Base-by-base conservation (phyloP, 257 asterid genomes). In the Gentiana straminea region DNA sequence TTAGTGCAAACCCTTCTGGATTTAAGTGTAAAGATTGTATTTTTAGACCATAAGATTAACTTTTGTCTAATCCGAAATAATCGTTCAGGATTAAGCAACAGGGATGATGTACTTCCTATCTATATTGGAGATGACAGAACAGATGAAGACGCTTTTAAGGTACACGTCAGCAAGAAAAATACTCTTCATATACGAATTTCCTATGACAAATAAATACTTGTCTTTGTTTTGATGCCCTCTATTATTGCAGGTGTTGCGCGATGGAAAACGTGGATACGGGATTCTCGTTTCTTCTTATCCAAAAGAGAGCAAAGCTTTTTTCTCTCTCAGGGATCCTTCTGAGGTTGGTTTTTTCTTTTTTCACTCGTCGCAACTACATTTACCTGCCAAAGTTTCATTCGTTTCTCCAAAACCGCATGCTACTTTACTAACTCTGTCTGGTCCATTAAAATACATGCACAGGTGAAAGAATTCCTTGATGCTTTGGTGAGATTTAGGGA, bases 111-210 rank as follows among this genome's bases (percentile, higher is more conserved):
- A 67, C 92, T 91, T 67, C 87, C 98, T 0, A 84, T 86, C 50
- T 91, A 77, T 59, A 77, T 91, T 43, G 98, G 98, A 46, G 98
- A 90, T 61, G 98, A 90, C 63, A 73, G 78, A 49, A 84, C 94
- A 13, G 98, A 91, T 55, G 98, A 91, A 72, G 98, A 91, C 69
- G 96, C 96, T 49, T 91, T 91, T 74, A 79, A 81, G 98, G 98
- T 86, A 61, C 35, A 9, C 3, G 13, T 12, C 2, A n/a, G 2
- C 44, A 5, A 8, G 7, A 51, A 3, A 33, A 7, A 66, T 33
- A 33, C 53, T 43, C 35, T 24, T 3, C n/a, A 39, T 39, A 2
- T 39, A 39, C 2, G 2, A 5, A 35, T 3, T n/a, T 12, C 49
- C 44, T 39, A 24, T 24, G 24, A 24, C 24, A 24, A 24, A 24